These are phyloP conservation scores for Lignosus rhinocerotis DNA, from an alignment of 1,284 basidiomycete species.

Conservation along the genomic window DNA sequence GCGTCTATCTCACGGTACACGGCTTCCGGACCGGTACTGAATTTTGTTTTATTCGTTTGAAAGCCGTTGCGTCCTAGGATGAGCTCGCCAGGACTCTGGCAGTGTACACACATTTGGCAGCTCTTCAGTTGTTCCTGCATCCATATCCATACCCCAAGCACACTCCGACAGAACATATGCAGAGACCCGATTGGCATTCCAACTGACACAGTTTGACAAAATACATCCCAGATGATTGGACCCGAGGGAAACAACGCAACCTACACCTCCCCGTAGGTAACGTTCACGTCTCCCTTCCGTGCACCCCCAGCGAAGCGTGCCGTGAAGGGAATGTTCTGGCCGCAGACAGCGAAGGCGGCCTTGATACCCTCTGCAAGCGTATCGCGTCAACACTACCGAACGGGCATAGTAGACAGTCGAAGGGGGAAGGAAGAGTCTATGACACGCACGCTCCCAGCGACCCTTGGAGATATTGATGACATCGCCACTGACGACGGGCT, in stretches of 20 bases:
- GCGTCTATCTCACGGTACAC: no score
- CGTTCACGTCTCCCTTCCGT: constrained; percentile 31
- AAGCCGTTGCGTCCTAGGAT: no score
- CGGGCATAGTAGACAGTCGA: not conserved
- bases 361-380: constrained; percentile 30
- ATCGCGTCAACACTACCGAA: not conserved
- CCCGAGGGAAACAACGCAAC: not conserved
- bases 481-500: constrained; percentile 29
- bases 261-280: constrained; percentile 16
- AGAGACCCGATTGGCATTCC: constrained; percentile 9
- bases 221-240: constrained; percentile 4
- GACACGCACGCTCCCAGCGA: constrained; percentile 35
- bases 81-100: no score
- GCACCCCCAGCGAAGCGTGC: constrained; percentile 34
- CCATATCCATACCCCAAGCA: not conserved
- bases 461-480: constrained; percentile 37
- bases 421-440: constrained; percentile 1
- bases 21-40: no score
- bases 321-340: constrained; percentile 34
- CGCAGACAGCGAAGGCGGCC: constrained; percentile 32
- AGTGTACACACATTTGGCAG: no score
- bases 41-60: no score
- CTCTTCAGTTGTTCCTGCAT: no score
- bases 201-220: not conserved
- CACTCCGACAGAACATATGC: no score